Evolutionary conservation across 768 basidiomycete genomes (phyloP).

Genomic region (Xerocomellus intermedius): DNA sequence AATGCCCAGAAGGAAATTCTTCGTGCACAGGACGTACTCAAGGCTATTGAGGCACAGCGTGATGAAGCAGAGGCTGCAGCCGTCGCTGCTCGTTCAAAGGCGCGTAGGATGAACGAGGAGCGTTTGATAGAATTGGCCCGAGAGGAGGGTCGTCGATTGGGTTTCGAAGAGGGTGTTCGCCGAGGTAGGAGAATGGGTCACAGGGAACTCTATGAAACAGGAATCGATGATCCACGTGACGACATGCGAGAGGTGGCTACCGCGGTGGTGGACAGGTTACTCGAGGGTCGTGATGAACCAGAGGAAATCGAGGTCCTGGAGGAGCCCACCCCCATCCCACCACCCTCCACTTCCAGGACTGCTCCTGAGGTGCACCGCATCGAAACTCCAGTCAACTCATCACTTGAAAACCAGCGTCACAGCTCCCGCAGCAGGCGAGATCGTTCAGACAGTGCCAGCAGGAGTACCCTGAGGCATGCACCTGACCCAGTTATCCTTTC

Average conservation of each 20-base stretch:
- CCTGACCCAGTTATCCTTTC: slow-evolving; percentile 13
- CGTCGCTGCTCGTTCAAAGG: slow-evolving; percentile 42
- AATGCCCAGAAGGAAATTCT: slow-evolving; percentile 59
- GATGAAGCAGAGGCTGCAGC: slow-evolving; percentile 49
- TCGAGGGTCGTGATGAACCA: slow-evolving; percentile 23
- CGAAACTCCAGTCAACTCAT: slow-evolving; percentile 13
- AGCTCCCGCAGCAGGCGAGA: slow-evolving; percentile 21
- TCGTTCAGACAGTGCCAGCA: slow-evolving; percentile 12
- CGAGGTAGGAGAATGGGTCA: slow-evolving; percentile 32
- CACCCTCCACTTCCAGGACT: slow-evolving; percentile 10
- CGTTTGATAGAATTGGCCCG: slow-evolving; percentile 48
- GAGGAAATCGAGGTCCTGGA: slow-evolving; percentile 23
- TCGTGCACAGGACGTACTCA: slow-evolving; percentile 52
- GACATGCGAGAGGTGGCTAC: slow-evolving; percentile 21
- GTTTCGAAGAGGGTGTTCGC: slow-evolving; percentile 51
- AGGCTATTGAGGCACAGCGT: slow-evolving; percentile 47
- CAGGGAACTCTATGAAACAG: slow-evolving; percentile 25
- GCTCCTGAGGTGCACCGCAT: slow-evolving; percentile 30
- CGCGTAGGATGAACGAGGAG: slow-evolving; percentile 46
- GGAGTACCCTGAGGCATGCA: slow-evolving; percentile 12
- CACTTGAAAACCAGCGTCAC: slow-evolving; percentile 17
- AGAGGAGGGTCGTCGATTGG: slow-evolving; percentile 52
- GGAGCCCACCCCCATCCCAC: slow-evolving; percentile 14
- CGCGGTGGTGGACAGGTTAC: slow-evolving; percentile 21
- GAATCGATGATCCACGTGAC: slow-evolving; percentile 9